These are phyloP conservation scores for Nakazawaea peltata DNA, from an alignment of 805 yeast species.

Conservation along the genomic window DNA sequence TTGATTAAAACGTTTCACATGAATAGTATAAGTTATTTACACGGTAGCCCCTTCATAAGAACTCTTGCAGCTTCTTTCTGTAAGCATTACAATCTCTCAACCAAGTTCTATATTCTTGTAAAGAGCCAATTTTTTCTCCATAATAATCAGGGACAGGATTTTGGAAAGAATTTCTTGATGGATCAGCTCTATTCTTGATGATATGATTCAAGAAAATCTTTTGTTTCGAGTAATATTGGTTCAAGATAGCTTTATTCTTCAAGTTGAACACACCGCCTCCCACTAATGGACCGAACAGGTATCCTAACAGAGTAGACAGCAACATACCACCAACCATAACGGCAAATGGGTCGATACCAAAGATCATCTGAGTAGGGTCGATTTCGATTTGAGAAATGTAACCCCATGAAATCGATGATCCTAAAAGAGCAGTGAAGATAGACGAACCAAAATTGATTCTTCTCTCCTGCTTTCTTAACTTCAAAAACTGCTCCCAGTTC, in stretches of 20 bases:
- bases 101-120: slow-evolving; percentile 90
- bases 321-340: slow-evolving; percentile 70
- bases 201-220: slow-evolving; percentile 68
- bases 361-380: slow-evolving; percentile 77
- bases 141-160: slow-evolving; percentile 99
- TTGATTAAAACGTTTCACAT: background rate
- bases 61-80: slow-evolving; percentile 72
- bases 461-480: slow-evolving; percentile 69
- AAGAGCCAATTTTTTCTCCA: slow-evolving; percentile 88
- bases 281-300: slow-evolving; percentile 69
- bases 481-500: slow-evolving; percentile 77
- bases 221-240: slow-evolving; percentile 52
- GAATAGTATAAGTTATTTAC: background rate
- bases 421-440: slow-evolving; percentile 54
- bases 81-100: slow-evolving; percentile 90
- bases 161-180: slow-evolving; percentile 78
- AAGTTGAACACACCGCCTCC: slow-evolving; percentile 66
- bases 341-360: slow-evolving; percentile 86
- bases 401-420: slow-evolving; percentile 63
- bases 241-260: slow-evolving; percentile 36
- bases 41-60: slow-evolving; percentile 40
- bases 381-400: slow-evolving; percentile 75
- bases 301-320: slow-evolving; percentile 70
- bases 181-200: slow-evolving; percentile 79
- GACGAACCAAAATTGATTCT: slow-evolving; percentile 63